Conservation (phyloP, 129 eudicot genomes). For the Ambrosia trifida region DNA sequence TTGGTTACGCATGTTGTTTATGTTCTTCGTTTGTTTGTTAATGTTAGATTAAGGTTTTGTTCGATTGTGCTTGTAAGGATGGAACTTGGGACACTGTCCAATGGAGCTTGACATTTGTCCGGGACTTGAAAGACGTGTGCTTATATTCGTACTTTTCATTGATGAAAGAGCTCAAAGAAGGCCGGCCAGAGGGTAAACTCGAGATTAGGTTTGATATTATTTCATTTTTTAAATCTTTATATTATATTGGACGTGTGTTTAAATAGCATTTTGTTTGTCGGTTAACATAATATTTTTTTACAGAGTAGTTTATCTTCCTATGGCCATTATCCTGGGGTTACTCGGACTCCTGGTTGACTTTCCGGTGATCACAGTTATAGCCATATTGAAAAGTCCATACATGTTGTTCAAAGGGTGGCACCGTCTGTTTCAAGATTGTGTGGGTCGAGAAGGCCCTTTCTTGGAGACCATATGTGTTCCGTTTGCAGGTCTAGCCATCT, state of each 20-base stretch:
- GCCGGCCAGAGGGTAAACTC: constrained; percentile 53
- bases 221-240: background rate
- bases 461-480: constrained; percentile 95
- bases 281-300: constrained; percentile 9
- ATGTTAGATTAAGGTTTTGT: constrained; percentile 7
- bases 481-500: constrained; percentile 89
- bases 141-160: constrained; percentile 67
- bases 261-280: background rate
- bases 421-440: constrained; percentile 83
- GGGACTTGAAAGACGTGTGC: constrained; percentile 75
- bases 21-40: constrained; percentile 2
- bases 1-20: background rate
- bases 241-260: background rate
- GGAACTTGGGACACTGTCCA: constrained; percentile 76
- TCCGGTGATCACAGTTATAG: constrained; percentile 65
- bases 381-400: constrained; percentile 70
- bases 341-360: constrained; percentile 70
- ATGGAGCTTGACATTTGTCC: constrained; percentile 63
- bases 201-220: constrained; percentile 70
- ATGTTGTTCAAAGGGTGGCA: constrained; percentile 95
- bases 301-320: constrained; percentile 64
- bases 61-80: constrained; percentile 46
- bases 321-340: constrained; percentile 53
- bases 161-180: constrained; percentile 65
- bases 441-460: constrained; percentile 97